Base-by-base conservation (phyloP, 345 rosid species). In the Aegle marmelos region DNA sequence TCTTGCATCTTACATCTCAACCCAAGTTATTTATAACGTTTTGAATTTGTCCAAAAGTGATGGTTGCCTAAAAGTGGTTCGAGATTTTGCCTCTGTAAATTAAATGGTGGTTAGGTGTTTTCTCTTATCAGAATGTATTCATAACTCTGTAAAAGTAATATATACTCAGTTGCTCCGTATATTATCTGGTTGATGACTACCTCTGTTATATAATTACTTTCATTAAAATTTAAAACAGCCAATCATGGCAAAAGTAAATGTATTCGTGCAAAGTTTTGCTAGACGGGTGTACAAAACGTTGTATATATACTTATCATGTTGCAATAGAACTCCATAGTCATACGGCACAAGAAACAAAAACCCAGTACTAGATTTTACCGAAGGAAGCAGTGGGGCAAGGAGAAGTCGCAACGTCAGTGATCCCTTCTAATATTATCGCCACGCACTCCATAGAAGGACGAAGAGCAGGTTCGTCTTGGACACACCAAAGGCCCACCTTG, bases 381-480 rank as follows among this genome's bases (percentile, higher is more conserved):
- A 1, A 33, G 41, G 41, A 31, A 0, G 13, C n/a, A 5, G 41
- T 19, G 1, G 65, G 76, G 53, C 76, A 72, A 72, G 53, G 65
- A n/a, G 76, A 65, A 57, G n/a, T 72, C 0, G 65, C 1, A 34
- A 72, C 14, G 19, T 72, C 53, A 2, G 54, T 57, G 36, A 57
- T 72, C 19, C 76, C 76, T 57, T 72, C 76, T 36, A 72, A n/a
- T 65, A 72, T 72, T 65, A n/a, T 57, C 39, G 57, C 53, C 25
- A 57, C 58, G 24, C 58, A 24, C 34, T 45, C 45, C 73, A 45
- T 69, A 4, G 73, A 69, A 24, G 73, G 73, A 25, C 73, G 73
- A 69, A 69, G 73, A 6, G 73, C 36, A 27, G 58, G 58, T 45
- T 69, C 73, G 25, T 69, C 73, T 45, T 69, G 73, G 27, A 69